phyloP scores from a whole-genome alignment of 2,329 filamentous ascomycete species.

The Fusarium denticulatum region DNA sequence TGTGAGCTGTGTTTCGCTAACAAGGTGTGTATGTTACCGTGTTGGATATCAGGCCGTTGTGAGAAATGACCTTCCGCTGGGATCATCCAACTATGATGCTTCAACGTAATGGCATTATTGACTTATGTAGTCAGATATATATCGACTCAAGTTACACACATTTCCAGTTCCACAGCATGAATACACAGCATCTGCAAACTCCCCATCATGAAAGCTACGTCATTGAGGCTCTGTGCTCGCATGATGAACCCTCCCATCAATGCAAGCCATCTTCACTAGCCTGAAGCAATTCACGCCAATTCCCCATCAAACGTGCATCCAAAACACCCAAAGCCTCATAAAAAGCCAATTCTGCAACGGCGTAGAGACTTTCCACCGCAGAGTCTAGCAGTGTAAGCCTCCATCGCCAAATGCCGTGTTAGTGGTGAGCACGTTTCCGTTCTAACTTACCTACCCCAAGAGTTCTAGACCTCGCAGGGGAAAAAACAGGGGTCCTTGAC shows the following conservation, averaged over 20 bases:
- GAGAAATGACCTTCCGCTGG: not conserved
- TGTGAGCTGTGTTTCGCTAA: not conserved
- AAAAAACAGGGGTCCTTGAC: conserved; percentile 29
- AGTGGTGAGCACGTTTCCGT: conserved; percentile 22
- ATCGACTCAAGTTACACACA: not conserved
- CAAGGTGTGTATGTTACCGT: not conserved
- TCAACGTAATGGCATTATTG: not conserved
- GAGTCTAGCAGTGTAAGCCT: not conserved
- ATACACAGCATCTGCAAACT: not conserved
- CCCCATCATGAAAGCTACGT: conserved; percentile 34
- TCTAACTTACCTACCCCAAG: conserved; percentile 11
- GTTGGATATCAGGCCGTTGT: not conserved
- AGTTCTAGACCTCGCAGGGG: conserved; percentile 8
- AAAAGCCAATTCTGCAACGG: no score
- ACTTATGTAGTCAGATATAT: not conserved
- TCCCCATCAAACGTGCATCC: not conserved
- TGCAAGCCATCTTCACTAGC: conserved; percentile 3
- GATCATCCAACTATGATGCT: not conserved
- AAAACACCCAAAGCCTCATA: not conserved
- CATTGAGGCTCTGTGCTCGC: conserved; percentile 31
- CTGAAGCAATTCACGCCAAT: not conserved
- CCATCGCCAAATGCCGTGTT: conserved; percentile 10
- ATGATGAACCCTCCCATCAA: conserved; percentile 10
- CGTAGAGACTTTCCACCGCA: not conserved
- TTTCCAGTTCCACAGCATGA: not conserved